Evolutionary conservation across 331 rosid species (phyloP), one percentile per base, ranked within the genome.

Genomic region (Malus hybrid): DNA sequence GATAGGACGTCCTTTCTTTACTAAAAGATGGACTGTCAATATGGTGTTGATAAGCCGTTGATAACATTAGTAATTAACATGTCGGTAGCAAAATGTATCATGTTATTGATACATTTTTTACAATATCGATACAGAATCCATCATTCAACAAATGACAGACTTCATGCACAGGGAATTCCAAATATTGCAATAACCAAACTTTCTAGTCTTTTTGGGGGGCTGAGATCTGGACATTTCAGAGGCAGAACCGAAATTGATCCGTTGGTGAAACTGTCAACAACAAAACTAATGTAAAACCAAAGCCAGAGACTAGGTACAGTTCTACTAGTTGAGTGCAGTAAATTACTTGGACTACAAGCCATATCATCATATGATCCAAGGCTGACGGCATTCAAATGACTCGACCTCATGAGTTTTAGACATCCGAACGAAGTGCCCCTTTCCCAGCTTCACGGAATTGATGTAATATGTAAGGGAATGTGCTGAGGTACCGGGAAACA

Each of bases 361-460:
- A 57, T 10, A 60, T 60, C 29, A 24, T 60, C 65, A 26, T 11
- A 24, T 60, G 65, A 60, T 24, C 64, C 32, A 11, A 22, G 64
- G 64, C 64, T 60, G 32, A 60, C 5, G 64, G 3, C 7, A 3
- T 24, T 60, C 64, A 5, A 61, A 61, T 61, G 18, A 61, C 34
- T 60, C 28, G 9, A 26, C 33, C 65, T 5, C 65, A 1, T 61
- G 65, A 26, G 14, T 61, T 48, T 48, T 48, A 48, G 84, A 82
- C 80, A 78, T 85, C 57, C 71, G 82, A 74, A 66, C 30, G 67
- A 58, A 68, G 81, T 81, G 67, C n/a, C 72, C 75, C 71, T 63
- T 76, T 71, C 92, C 97, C 72, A 93, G 93, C 78, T 93, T 89
- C 53, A 87, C 78, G 20, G 92, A 85, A 76, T 87, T 80, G 39